A percentile compares a stretch with the other conserved stretches of the same genome.
These are phyloP conservation scores for Diaporthe longicolla DNA, from an alignment of 2,329 filamentous ascomycete genomes.

Conservation along the genomic window DNA sequence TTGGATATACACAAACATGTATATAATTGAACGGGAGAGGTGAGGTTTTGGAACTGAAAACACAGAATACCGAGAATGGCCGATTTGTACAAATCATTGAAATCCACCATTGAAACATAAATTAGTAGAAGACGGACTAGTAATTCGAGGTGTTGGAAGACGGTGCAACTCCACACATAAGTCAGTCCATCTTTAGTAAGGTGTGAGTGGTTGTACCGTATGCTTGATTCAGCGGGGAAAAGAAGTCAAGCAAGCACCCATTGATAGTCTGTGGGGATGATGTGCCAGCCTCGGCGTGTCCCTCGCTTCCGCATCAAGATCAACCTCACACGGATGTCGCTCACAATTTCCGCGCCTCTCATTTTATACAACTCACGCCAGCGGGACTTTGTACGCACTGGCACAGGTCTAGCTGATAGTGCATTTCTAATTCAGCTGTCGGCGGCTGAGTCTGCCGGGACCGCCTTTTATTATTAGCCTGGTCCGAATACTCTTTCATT, in stretches of 20 bases:
- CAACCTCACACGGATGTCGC: neutral
- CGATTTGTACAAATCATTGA: too few relatives aligned
- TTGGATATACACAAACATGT: neutral
- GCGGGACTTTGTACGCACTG: neutral
- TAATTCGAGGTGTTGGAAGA: neutral
- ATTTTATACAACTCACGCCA: neutral
- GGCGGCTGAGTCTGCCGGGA: neutral
- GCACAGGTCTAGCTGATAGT: neutral
- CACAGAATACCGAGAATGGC: neutral
- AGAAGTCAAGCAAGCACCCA: neutral
- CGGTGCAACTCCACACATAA: neutral
- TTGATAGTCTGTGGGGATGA: neutral
- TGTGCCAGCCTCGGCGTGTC: slow-evolving; percentile 9
- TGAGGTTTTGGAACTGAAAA: neutral
- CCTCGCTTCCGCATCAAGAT: neutral
- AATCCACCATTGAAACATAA: neutral
- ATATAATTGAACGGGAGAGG: neutral
- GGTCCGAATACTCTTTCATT: neutral
- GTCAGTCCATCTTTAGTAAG: neutral
- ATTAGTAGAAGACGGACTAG: neutral
- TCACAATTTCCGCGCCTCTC: slow-evolving; percentile 8
- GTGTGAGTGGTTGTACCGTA: neutral
- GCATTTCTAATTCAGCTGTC: neutral
- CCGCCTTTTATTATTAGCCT: neutral
- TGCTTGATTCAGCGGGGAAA: neutral